Evolutionary conservation across 208 protist species (phyloP).

Genomic region (Trichomonas tenax): DNA sequence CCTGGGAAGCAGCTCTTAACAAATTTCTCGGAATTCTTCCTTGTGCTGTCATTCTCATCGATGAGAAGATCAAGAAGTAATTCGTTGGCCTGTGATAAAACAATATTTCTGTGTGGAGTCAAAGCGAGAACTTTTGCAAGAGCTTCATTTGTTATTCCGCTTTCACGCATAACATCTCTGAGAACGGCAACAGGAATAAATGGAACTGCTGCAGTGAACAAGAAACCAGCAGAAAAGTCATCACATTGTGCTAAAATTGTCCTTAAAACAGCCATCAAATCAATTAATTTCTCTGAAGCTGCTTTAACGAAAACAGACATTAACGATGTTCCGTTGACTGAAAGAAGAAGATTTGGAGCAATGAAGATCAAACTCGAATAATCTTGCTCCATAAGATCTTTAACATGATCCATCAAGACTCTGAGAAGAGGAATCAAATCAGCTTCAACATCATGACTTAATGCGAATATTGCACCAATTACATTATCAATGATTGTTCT

Average conservation of each 20-base stretch:
- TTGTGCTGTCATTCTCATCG: not conserved
- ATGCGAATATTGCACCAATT: not conserved
- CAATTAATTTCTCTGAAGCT: not conserved
- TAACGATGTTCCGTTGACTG: not conserved
- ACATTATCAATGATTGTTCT: not conserved
- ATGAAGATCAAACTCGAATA: not conserved
- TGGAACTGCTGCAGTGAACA: not conserved
- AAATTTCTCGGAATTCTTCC: not conserved
- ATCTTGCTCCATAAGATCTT: not conserved
- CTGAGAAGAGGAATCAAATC: not conserved
- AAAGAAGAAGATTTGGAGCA: not conserved
- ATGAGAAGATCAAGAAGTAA: not conserved
- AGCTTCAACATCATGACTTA: not conserved
- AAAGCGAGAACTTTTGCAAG: not conserved
- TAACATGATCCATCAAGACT: not conserved
- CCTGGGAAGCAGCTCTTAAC: not conserved
- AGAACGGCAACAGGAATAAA: not conserved
- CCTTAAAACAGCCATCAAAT: not conserved
- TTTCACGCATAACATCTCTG: not conserved
- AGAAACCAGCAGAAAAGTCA: not conserved
- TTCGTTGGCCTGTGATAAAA: not conserved
- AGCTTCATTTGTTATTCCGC: not conserved
- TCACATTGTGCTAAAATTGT: not conserved
- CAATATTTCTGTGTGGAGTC: not conserved
- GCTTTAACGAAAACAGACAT: not conserved